Conservation (phyloP, 1,284 basidiomycete species). For the Amylostereum chailletii region DNA sequence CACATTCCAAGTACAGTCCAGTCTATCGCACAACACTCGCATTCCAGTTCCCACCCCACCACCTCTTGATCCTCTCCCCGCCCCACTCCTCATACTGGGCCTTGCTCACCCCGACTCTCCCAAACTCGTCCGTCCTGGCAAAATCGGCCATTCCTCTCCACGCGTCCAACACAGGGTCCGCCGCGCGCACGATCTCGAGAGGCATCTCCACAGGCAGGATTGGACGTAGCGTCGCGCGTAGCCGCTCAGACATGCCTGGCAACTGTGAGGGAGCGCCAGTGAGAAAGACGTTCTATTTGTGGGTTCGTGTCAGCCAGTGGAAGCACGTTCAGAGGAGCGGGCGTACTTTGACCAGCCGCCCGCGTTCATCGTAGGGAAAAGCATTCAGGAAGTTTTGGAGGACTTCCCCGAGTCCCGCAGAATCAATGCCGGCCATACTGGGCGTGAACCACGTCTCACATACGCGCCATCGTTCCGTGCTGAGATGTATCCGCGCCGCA, state of each 20-base stretch:
- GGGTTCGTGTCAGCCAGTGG: not conserved
- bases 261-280: slow-evolving; percentile 80
- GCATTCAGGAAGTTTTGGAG: slow-evolving; percentile 80
- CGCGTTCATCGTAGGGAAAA: slow-evolving; percentile 38
- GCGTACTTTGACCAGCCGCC: slow-evolving; percentile 23
- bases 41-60: slow-evolving; percentile 86
- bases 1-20: too few relatives aligned
- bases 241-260: slow-evolving; percentile 61
- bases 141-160: slow-evolving; percentile 93
- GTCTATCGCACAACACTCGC: slow-evolving; percentile 7
- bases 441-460: slow-evolving; percentile 95
- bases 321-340: not conserved
- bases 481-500: slow-evolving; percentile 75
- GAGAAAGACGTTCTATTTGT: slow-evolving; percentile 76
- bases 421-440: slow-evolving; percentile 89
- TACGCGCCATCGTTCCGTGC: slow-evolving; percentile 88
- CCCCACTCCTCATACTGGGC: slow-evolving; percentile 91
- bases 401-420: slow-evolving; percentile 89
- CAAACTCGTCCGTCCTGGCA: slow-evolving; percentile 54
- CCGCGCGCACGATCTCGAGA: slow-evolving; percentile 53
- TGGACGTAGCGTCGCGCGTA: slow-evolving; percentile 68
- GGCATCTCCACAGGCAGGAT: slow-evolving; percentile 75
- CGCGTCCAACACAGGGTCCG: slow-evolving; percentile 69
- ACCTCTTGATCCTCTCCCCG: slow-evolving; percentile 66
- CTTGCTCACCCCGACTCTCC: slow-evolving; percentile 50